A percentile compares a stretch with the other conserved stretches of the same genome.
Evolutionary conservation across 1,284 basidiomycete genomes (phyloP).

Genomic region (Ganoderma multipileum): DNA sequence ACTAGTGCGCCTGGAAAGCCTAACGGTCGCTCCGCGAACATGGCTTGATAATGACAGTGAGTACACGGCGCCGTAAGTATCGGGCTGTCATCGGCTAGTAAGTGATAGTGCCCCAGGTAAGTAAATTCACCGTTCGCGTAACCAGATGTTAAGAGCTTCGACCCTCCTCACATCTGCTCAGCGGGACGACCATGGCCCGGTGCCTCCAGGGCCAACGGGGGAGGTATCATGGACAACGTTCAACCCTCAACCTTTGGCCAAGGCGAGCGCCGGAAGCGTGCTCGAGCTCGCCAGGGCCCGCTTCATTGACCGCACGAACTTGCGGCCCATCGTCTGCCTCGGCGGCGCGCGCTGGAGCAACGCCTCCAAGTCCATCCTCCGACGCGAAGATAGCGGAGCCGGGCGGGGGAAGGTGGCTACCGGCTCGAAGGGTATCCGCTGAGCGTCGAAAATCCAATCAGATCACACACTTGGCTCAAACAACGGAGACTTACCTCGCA

Average conservation of each 20-base stretch:
- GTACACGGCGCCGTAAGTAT: background rate
- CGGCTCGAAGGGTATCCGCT: background rate
- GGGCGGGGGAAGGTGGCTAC: background rate
- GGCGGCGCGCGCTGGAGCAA: background rate
- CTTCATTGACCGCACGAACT: background rate
- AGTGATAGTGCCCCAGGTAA: background rate
- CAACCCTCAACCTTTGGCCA: background rate
- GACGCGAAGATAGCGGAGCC: background rate
- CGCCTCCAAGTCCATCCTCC: background rate
- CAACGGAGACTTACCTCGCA: slow-evolving; percentile 16
- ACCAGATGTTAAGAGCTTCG: no score
- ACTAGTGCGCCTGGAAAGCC: background rate
- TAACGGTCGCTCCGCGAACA: background rate
- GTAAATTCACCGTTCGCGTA: background rate
- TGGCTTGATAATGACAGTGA: background rate
- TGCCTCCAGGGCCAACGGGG: no score
- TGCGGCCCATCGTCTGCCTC: background rate
- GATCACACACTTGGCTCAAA: background rate
- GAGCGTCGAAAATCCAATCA: background rate
- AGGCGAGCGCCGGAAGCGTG: background rate
- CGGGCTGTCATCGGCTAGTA: background rate
- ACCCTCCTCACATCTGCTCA: no score
- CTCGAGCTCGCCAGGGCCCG: background rate
- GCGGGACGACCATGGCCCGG: background rate
- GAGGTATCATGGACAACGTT: no score